Evolutionary conservation across 352 stramenopile genomes (phyloP), one percentile per base, ranked within the genome.

Genomic region (Poterioochromonas sp.): DNA sequence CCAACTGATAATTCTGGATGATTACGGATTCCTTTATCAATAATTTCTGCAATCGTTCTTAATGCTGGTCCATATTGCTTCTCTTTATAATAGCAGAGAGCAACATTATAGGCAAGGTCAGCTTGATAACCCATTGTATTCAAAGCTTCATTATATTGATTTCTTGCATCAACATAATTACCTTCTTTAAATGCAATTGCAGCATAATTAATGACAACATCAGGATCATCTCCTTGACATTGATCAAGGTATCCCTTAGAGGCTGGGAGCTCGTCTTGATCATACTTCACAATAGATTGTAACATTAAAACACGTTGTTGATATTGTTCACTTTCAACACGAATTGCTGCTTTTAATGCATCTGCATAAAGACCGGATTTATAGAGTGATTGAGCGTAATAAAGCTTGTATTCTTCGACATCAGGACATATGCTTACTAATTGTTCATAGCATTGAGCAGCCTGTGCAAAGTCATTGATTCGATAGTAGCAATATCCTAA

Each of bases 401-500:
- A 97, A 39, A 97, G 80, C 41, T 82, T 85, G 84, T 98, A 98
- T 80, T 98, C 92, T 80, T 97, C 92, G 35, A 95, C 89, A 69
- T 94, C 88, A 0, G 93, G 94, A 83, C 92, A 96, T 68, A 92
- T 87, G 69, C 91, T 89, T 78, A 91, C 90, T 34, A 98, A 88
- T 82, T 96, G 88, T 80, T 98, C 92, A 82, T 98, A 98, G 84
- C 95, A 95, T 74, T 87, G 84, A 49, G 94, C 90, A 3, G 93
- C 92, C 58, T 88, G 84, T 41, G 85, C 80, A 82, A 92, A 98
- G 81, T 97, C 93, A 83, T 96, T 88, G 82, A 96, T 85, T 82
- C 97, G 90, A 85, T 98, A 98, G 84, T 95, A 97, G 85, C 92
- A 97, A 83, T 97, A 98, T n/a, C 90, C 94, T n/a, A 98, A 85